Conservation (phyloP, 176 grass and related monocot genomes). For the maize (Zea mays) region Zm-B73-REFERENCE-NAM-5.0 NC_050099.1:245978001-245978500, state of each 20-base stretch:
- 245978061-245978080: slow-evolving; percentile 27
- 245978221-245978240: slow-evolving; percentile 5
- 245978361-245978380: slow-evolving; percentile 52
- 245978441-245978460: slow-evolving; percentile 64
- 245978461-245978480: slow-evolving; percentile 59
- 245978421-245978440: slow-evolving; percentile 71
- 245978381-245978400: slow-evolving; percentile 48
- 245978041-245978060: slow-evolving; percentile 36
- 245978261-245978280: slow-evolving; percentile 22
- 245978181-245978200: background rate
- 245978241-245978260: slow-evolving; percentile 27
- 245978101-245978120: slow-evolving; percentile 24
- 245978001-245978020: slow-evolving; percentile 22
- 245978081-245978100: slow-evolving; percentile 5
- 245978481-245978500: slow-evolving; percentile 75
- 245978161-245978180: slow-evolving; percentile 13
- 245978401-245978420: slow-evolving; percentile 41
- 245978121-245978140: background rate
- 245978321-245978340: slow-evolving; percentile 63
- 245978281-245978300: slow-evolving; percentile 36
- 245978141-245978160: slow-evolving; percentile 17
- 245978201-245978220: slow-evolving; percentile 40
- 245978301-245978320: slow-evolving; percentile 70
- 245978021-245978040: slow-evolving; percentile 27
- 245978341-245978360: slow-evolving; percentile 48